These are phyloP conservation scores for Termitomyces sp. DNA, from an alignment of 1,284 basidiomycete genomes.

Conservation along the genomic window DNA sequence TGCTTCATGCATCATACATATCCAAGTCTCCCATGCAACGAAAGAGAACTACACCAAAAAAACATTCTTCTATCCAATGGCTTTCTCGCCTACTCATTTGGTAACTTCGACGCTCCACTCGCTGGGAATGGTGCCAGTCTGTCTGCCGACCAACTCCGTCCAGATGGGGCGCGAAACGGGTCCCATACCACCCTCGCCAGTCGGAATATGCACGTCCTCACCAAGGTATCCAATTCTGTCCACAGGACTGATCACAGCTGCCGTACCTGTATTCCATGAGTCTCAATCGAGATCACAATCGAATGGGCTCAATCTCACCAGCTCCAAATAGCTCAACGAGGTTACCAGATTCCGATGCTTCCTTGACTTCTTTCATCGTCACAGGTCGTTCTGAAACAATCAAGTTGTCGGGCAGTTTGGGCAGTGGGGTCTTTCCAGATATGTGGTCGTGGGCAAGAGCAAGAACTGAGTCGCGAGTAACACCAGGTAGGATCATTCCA, in stretches of 20 bases:
- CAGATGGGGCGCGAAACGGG: constrained; percentile 79
- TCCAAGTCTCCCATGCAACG: too few species aligned
- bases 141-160: constrained; percentile 84
- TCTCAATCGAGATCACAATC: background rate
- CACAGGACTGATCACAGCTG: constrained; percentile 82
- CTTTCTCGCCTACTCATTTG: constrained; percentile 14
- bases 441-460: constrained; percentile 75
- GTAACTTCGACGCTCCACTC: constrained; percentile 73
- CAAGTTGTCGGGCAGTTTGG: constrained; percentile 64
- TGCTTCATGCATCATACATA: too few species aligned
- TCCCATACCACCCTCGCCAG: constrained; percentile 85
- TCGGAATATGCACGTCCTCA: constrained; percentile 80
- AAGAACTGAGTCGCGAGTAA: constrained; percentile 92
- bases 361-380: constrained; percentile 84
- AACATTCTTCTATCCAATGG: background rate
- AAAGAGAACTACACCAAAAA: too few species aligned
- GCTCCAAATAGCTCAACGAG: constrained; percentile 92
- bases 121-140: constrained; percentile 80
- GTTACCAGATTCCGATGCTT: constrained; percentile 62
- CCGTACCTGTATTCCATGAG: constrained; percentile 59
- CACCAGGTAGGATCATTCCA: constrained; percentile 94
- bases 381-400: constrained; percentile 81
- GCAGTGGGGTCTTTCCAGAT: constrained; percentile 50
- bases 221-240: constrained; percentile 87
- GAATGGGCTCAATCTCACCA: constrained; percentile 39